Conservation (phyloP, 495 filamentous ascomycete species). For the Xylaria acuta region DNA sequence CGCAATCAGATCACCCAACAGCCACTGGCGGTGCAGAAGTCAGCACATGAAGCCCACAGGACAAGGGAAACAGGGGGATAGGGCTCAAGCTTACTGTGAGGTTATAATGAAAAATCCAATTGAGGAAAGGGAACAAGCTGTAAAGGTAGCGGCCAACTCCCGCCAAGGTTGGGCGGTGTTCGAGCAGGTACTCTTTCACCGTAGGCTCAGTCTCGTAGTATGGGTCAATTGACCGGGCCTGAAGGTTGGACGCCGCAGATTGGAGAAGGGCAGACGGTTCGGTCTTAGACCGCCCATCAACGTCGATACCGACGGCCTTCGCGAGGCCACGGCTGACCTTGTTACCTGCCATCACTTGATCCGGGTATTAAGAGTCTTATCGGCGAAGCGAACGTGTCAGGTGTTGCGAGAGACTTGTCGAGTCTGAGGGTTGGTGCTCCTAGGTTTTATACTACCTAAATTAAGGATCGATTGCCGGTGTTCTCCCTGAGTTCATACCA, state of each 20-base stretch:
- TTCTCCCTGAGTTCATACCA: neutral
- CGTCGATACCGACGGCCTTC: conserved; percentile 74
- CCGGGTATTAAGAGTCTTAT: neutral
- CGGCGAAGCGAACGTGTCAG: neutral
- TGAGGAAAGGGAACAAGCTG: conserved; percentile 52
- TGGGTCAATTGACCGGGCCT: conserved; percentile 69
- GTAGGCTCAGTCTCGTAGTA: conserved; percentile 83
- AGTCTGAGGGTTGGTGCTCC: neutral
- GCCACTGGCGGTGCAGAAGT: conserved; percentile 38
- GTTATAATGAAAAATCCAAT: conserved; percentile 61
- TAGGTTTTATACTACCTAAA: neutral
- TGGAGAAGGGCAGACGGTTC: conserved; percentile 56
- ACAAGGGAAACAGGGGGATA: neutral
- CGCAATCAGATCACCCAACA: conserved; percentile 55
- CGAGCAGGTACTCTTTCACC: conserved; percentile 67
- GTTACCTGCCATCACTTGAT: conserved; percentile 10
- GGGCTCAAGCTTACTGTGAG: conserved; percentile 35
- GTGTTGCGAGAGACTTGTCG: neutral
- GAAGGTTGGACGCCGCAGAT: conserved; percentile 67
- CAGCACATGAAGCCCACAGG: neutral
- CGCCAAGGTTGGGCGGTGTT: conserved; percentile 59
- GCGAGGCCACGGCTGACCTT: conserved; percentile 73
- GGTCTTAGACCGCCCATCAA: conserved; percentile 46
- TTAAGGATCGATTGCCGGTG: neutral
- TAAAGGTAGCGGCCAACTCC: conserved; percentile 62